phyloP scores from a whole-genome alignment of 1,284 basidiomycete genomes.

The Chiua sp. region DNA sequence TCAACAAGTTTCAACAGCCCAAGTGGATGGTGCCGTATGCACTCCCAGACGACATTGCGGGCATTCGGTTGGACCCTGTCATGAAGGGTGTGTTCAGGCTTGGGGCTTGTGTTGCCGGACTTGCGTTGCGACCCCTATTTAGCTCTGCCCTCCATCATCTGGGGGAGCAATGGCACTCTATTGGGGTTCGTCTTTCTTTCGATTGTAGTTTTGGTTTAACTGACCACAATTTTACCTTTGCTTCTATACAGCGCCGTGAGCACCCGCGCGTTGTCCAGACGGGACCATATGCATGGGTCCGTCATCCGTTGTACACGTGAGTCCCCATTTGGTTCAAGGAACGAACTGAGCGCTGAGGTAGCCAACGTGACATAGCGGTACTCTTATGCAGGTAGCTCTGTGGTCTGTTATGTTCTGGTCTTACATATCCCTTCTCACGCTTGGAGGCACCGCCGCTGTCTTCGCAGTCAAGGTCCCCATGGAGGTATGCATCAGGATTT shows the following conservation, averaged over 20 bases:
- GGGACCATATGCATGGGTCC: slow-evolving; percentile 33
- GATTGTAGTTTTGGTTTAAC: neutral
- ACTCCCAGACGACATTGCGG: slow-evolving; percentile 13
- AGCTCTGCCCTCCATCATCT: slow-evolving; percentile 8
- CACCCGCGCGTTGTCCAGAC: slow-evolving; percentile 28
- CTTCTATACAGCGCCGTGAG: slow-evolving; percentile 27
- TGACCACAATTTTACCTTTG: neutral
- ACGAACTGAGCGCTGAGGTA: neutral
- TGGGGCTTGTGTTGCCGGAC: slow-evolving; percentile 8
- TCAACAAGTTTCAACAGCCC: slow-evolving; percentile 29
- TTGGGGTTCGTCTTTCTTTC: slow-evolving; percentile 17
- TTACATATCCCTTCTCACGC: slow-evolving; percentile 31
- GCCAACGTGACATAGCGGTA: slow-evolving; percentile 5
- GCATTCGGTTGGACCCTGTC: neutral
- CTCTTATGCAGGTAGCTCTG: slow-evolving; percentile 21
- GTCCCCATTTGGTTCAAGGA: neutral
- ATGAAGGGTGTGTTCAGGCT: slow-evolving; percentile 11
- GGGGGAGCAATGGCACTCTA: slow-evolving; percentile 23
- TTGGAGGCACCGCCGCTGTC: slow-evolving; percentile 24
- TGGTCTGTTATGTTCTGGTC: slow-evolving; percentile 39
- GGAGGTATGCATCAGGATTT: slow-evolving; percentile 23
- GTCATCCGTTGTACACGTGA: slow-evolving; percentile 32
- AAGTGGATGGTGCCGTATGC: slow-evolving; percentile 26
- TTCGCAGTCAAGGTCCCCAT: slow-evolving; percentile 40
- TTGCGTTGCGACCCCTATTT: neutral